Percentiles rank a stretch among this genome's conserved stretches.
Conservation (phyloP, 495 filamentous ascomycete species). For the Penicillium coprophilum region DNA sequence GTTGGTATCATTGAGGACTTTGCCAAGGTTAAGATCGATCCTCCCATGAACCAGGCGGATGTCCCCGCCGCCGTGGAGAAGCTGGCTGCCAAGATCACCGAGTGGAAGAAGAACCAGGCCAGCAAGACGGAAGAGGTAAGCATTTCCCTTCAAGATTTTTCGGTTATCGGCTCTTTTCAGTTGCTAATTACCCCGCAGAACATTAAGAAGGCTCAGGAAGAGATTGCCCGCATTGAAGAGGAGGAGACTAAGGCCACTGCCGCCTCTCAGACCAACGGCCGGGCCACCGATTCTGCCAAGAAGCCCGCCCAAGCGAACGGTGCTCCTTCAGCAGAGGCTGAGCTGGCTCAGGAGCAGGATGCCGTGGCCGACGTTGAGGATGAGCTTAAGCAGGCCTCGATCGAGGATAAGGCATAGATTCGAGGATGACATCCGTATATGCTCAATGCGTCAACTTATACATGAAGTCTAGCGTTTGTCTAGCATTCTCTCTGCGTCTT, state of each 20-base stretch:
- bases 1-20: conserved; percentile 90
- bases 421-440: neutral
- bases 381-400: conserved; percentile 57
- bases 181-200: conserved; percentile 51
- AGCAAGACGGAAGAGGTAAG: conserved; percentile 88
- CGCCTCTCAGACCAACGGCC: conserved; percentile 25
- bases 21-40: conserved; percentile 74
- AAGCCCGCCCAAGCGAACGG: conserved; percentile 58
- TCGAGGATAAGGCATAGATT: conserved; percentile 54
- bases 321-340: conserved; percentile 50
- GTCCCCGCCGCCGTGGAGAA: conserved; percentile 78
- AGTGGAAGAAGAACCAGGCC: conserved; percentile 90
- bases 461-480: conserved; percentile 21
- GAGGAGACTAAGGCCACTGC: conserved; percentile 36
- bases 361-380: conserved; percentile 55
- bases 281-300: conserved; percentile 46
- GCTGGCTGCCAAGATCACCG: conserved; percentile 84
- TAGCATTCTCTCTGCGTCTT: conserved; percentile 20
- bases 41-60: conserved; percentile 80
- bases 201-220: conserved; percentile 67
- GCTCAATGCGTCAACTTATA: conserved; percentile 9
- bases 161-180: conserved; percentile 17
- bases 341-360: conserved; percentile 59
- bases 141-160: conserved; percentile 13
- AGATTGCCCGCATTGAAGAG: conserved; percentile 64